phyloP scores from a whole-genome alignment of 805 yeast genomes.

The Lipomyces lipofer region DNA sequence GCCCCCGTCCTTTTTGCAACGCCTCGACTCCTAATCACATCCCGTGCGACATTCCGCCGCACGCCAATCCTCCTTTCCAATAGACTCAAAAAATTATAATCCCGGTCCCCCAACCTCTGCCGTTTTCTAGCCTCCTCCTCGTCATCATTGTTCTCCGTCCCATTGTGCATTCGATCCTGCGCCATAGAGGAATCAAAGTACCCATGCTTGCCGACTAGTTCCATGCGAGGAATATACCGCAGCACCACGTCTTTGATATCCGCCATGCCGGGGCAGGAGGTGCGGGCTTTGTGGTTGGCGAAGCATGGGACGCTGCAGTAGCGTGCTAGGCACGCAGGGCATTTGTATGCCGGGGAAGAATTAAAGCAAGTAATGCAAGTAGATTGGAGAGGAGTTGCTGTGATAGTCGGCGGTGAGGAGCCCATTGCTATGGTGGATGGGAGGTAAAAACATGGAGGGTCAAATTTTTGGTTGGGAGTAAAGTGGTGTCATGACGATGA shows the following conservation, averaged over 20 bases:
- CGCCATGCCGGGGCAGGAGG: constrained; percentile 24
- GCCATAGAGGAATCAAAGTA: neutral
- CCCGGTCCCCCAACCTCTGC: constrained; percentile 23
- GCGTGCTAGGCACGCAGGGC: constrained; percentile 22
- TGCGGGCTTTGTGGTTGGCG: constrained; percentile 17
- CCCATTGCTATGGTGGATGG: no score
- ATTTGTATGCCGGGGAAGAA: constrained; percentile 21
- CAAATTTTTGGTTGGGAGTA: no score
- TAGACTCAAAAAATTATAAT: constrained; percentile 27
- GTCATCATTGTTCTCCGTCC: neutral
- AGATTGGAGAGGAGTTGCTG: constrained; percentile 7
- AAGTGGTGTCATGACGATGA: no score
- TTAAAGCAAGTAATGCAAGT: constrained; percentile 20
- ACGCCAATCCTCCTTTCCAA: constrained; percentile 28
- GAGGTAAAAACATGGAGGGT: no score
- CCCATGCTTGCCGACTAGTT: constrained; percentile 20
- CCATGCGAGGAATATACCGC: constrained; percentile 20
- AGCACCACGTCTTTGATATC: constrained; percentile 25
- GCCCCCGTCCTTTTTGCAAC: neutral
- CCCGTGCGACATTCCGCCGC: constrained; percentile 20
- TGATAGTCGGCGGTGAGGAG: neutral
- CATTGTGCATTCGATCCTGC: neutral
- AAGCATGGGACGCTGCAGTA: constrained; percentile 29
- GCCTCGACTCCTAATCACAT: neutral
- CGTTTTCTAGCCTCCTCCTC: constrained; percentile 8